Evolutionary conservation across 2,329 filamentous ascomycete species (phyloP), one percentile per base, ranked within the genome.

Genomic region (Penicillium sp.): DNA sequence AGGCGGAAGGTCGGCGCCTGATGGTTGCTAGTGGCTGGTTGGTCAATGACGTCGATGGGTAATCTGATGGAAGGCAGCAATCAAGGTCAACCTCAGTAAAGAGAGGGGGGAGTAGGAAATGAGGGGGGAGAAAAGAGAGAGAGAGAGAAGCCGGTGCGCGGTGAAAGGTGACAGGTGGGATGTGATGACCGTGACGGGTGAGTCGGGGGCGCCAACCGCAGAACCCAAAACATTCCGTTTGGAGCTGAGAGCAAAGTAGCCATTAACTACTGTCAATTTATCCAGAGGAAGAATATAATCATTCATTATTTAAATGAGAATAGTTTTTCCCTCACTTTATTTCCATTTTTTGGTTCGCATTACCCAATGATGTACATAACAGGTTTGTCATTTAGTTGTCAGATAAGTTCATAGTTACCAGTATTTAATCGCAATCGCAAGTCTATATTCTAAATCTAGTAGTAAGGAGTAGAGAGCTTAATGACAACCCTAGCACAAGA

Each of bases 401-500:
- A n/a, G n/a, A n/a, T n/a, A n/a, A n/a, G n/a, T n/a, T n/a, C n/a
- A n/a, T n/a, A n/a, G n/a, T n/a, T n/a, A n/a, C n/a, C n/a, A n/a
- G n/a, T n/a, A n/a, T n/a, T n/a, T 28, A 28, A 10, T 37, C 14
- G 5, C 5, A 37, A 5, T 6, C 34, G 14, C 31, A 33, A n/a
- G 18, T 45, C 24, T 29, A 45, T 48, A 36, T 48, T 37, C 33
- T 40, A 47, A 39, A 29, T 48, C 42, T 45, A 31, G 33, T 28
- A 45, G 16, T 45, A 28, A 49, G 45, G 60, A 65, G 61, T 55
- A 53, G 61, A 64, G 61, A 65, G 58, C 59, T 64, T 64, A 53
- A 54, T 55, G 48, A 49, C 42, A 51, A 57, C 58, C 55, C 55
- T 62, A 59, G 55, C 45, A 59, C 55, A 56, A 46, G 33, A 46